Base-by-base conservation (phyloP, 2,329 filamentous ascomycete genomes). In the Hawksworthiomyces lignivorus region DNA sequence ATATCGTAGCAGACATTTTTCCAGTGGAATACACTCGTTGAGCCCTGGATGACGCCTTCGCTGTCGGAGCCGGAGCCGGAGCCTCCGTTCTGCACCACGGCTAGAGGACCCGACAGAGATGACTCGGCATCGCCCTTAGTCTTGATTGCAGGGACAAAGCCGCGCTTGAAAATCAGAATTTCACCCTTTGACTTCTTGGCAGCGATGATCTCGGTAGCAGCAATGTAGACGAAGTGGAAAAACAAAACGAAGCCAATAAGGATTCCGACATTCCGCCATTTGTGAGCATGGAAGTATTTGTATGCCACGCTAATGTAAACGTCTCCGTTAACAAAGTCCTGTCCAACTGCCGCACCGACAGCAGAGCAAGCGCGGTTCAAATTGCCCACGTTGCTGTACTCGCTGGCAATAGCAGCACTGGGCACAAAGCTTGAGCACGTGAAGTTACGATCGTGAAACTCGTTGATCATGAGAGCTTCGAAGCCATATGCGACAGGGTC, bases 11-110 rank as follows among this genome's bases (percentile, higher is more conserved):
- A 88, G 3, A 94, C 82, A 52, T 90, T 73, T 50, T 82, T 75
- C 87, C 87, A 94, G 55, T 88, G 84, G 69, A 94, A 94, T 47
- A 89, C 78, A 15, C 84, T 84, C 5, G 77, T 87, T 56, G 87
- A 81, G 50, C 60, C 50, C 52, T 68, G 59, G 3, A 74, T 56
- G 27, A 65, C 68, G 32, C 61, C 67, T 35, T 66, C 63, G 15
- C 68, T 61, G 7, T 70, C 72, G 12, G 8, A 8, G 24, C 8
- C 12, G 24, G 8, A 8, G 24, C 24, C 24, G 24, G 7, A 7
- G 24, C 24, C 24, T 8, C 24, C 24, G 12, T 8, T 26, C 24
- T 26, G 24, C 24, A 12, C 8, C 24, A 26, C 24, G 24, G 24
- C 24, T n/a, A n/a, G n/a, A n/a, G n/a, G n/a, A n/a, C n/a, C n/a